Conservation (phyloP, 176 grass and related monocot genomes). For the Cenchrus fungigraminus region DNA sequence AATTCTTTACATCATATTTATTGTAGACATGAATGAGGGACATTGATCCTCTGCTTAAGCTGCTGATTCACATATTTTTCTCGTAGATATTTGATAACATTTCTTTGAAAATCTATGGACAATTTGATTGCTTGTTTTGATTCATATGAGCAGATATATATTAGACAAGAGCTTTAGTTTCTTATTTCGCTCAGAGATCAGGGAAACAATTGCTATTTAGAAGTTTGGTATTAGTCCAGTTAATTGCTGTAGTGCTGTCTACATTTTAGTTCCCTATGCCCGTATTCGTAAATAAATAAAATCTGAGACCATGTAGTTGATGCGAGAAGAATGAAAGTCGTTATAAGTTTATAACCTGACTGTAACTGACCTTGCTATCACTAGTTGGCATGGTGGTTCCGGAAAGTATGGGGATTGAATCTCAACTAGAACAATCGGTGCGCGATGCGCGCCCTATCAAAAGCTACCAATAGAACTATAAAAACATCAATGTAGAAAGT, state of each 20-base stretch:
- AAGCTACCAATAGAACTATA: too few species aligned
- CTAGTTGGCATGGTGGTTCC: neutral
- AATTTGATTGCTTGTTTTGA: neutral
- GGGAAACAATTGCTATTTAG: neutral
- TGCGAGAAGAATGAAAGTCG: neutral
- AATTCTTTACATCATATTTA: neutral
- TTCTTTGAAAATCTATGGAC: neutral
- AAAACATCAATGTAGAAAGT: too few species aligned
- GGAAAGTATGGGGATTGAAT: neutral
- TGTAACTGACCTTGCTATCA: neutral
- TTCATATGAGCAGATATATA: neutral
- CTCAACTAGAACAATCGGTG: neutral
- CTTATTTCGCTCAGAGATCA: neutral
- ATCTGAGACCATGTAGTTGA: neutral
- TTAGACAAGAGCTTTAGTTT: neutral
- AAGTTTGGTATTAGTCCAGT: neutral
- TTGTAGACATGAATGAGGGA: neutral
- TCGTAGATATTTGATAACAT: neutral
- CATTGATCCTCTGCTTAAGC: neutral
- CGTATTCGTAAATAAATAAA: neutral
- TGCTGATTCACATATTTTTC: neutral
- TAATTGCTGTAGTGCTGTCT: conserved; percentile 4
- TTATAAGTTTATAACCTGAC: neutral
- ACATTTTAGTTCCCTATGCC: neutral
- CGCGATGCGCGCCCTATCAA: too few species aligned